These are phyloP conservation scores for Suillus paluster DNA, from an alignment of 768 basidiomycete genomes.

Conservation along the genomic window DNA sequence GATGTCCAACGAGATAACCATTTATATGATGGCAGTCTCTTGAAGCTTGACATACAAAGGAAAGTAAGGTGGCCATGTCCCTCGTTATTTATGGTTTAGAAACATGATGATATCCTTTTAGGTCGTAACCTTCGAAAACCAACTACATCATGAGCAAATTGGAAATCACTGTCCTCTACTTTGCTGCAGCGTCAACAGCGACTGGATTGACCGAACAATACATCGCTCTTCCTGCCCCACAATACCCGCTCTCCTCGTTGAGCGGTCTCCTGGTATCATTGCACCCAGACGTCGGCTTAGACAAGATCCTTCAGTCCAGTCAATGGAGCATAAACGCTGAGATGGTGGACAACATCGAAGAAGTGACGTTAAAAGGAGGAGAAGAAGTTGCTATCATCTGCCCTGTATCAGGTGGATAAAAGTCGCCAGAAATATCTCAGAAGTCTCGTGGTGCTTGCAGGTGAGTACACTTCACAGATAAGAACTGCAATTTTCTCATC, in stretches of 20 bases:
- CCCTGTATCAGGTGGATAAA: constrained; percentile 79
- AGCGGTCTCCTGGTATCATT: constrained; percentile 53
- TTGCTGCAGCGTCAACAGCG: constrained; percentile 70
- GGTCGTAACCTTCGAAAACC: not conserved
- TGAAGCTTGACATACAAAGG: too few relatives aligned
- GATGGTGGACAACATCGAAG: constrained; percentile 69
- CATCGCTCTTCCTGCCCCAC: constrained; percentile 51
- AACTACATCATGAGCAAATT: constrained; percentile 9
- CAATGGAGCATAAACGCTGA: constrained; percentile 84
- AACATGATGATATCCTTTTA: not conserved
- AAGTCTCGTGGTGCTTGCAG: not conserved
- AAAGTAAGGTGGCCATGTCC: not conserved
- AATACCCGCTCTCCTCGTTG: constrained; percentile 55
- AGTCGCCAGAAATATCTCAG: constrained; percentile 9
- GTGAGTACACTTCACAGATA: not conserved
- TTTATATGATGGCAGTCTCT: too few relatives aligned
- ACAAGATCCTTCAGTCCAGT: constrained; percentile 58
- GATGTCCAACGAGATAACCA: too few relatives aligned
- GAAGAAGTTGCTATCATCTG: constrained; percentile 83
- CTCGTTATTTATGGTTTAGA: not conserved
- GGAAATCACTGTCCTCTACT: constrained; percentile 57
- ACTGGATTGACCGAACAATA: constrained; percentile 60
- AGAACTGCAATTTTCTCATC: constrained; percentile 10
- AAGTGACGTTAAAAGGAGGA: constrained; percentile 59
- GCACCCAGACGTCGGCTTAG: constrained; percentile 56